A percentile compares a stretch with the other conserved stretches of the same genome.
Evolutionary conservation across 495 filamentous ascomycete species (phyloP).

Genomic region (Penicillium longicatenatum): DNA sequence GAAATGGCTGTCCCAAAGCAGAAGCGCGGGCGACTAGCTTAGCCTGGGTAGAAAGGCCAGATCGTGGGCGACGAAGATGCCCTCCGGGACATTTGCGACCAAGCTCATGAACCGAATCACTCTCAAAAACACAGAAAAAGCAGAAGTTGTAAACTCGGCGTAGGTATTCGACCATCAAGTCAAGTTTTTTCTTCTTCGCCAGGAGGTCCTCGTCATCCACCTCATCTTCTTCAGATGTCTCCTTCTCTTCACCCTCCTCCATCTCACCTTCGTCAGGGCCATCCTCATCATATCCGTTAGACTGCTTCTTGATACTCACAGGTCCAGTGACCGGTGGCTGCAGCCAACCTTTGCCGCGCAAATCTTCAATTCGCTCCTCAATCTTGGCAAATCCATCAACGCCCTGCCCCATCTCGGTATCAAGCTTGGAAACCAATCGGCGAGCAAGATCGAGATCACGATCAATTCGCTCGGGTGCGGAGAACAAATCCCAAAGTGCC

Average conservation of each 20-base stretch:
- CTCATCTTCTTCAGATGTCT: constrained; percentile 80
- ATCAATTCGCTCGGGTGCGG: constrained; percentile 82
- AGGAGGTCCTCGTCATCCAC: constrained; percentile 87
- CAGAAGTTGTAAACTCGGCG: constrained; percentile 97
- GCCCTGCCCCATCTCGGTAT: constrained; percentile 69
- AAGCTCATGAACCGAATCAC: constrained; percentile 94
- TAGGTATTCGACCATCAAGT: constrained; percentile 94
- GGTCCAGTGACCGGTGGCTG: constrained; percentile 65
- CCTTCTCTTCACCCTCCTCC: constrained; percentile 69
- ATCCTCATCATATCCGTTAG: constrained; percentile 62
- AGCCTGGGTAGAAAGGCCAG: constrained; percentile 75
- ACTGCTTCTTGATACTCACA: constrained; percentile 59
- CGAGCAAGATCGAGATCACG: constrained; percentile 79
- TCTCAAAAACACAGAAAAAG: constrained; percentile 99
- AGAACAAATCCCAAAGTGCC: constrained; percentile 95
- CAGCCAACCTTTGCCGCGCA: constrained; percentile 71
- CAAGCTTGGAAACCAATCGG: constrained; percentile 75
- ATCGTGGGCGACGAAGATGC: constrained; percentile 87
- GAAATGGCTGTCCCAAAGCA: constrained; percentile 76
- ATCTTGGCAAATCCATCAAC: constrained; percentile 75
- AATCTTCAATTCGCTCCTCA: constrained; percentile 80
- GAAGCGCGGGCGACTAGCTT: constrained; percentile 86
- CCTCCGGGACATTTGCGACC: constrained; percentile 95
- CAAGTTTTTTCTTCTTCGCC: constrained; percentile 92
- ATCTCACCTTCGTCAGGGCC: constrained; percentile 71